Percentiles rank a stretch among this genome's conserved stretches.
These are phyloP conservation scores for Zostera marina DNA, from an alignment of 116 monocot species.

Conservation along the genomic window DNA sequence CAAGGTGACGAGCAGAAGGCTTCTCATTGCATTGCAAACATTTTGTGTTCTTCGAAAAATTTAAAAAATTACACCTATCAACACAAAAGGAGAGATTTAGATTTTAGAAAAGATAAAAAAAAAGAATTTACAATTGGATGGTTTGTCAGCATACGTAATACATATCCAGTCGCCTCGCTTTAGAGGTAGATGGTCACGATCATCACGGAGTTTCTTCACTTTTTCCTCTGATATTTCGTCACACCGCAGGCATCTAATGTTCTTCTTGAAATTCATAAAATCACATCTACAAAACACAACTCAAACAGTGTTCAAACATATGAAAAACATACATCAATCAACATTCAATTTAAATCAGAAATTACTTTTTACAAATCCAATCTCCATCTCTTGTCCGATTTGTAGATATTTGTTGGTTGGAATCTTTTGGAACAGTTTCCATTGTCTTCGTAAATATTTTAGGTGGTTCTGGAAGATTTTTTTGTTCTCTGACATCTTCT, in stretches of 20 bases:
- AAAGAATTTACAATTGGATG: neutral
- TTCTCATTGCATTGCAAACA: slow-evolving; percentile 85
- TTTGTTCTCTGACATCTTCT: no score
- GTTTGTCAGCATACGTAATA: slow-evolving; percentile 30
- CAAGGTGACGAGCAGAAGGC: slow-evolving; percentile 45
- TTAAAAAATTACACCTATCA: slow-evolving; percentile 88
- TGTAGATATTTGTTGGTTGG: no score
- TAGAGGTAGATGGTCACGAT: slow-evolving; percentile 68
- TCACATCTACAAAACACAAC: slow-evolving; percentile 47
- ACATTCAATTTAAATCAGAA: slow-evolving; percentile 1
- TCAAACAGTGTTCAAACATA: slow-evolving; percentile 2
- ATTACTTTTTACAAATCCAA: slow-evolving; percentile 86
- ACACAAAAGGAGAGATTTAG: slow-evolving; percentile 6
- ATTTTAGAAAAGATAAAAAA: neutral
- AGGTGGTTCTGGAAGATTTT: no score
- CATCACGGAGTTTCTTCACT: slow-evolving; percentile 38
- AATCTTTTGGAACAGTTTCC: no score
- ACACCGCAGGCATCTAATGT: slow-evolving; percentile 75
- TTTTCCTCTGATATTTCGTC: slow-evolving; percentile 48
- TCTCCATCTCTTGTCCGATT: slow-evolving; percentile 55
- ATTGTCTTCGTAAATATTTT: no score
- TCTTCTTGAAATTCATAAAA: slow-evolving; percentile 80
- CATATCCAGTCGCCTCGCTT: slow-evolving; percentile 98
- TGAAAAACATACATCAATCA: neutral
- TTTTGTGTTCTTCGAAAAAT: slow-evolving; percentile 84